Evolutionary conservation across 2,329 filamentous ascomycete genomes (phyloP).

Genomic region (Eurotiales sp.): DNA sequence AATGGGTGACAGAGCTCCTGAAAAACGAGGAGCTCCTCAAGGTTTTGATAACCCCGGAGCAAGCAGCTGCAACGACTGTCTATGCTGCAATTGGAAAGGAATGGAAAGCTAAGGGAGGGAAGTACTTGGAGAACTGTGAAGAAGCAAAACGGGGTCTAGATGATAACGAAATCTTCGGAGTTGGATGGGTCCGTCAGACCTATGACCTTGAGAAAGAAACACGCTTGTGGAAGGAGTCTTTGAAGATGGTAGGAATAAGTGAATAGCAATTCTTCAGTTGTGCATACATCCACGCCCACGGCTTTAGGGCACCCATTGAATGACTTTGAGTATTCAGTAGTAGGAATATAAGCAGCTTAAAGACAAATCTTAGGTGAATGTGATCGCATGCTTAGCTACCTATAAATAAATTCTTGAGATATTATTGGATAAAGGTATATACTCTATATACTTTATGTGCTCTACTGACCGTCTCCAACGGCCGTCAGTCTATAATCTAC

Average conservation of each 20-base stretch:
- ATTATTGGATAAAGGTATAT: too few relatives aligned
- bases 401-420: too few relatives aligned
- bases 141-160: slow-evolving; percentile 8
- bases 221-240: slow-evolving; percentile 28
- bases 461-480: too few relatives aligned
- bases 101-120: slow-evolving; percentile 27
- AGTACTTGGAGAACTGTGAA: slow-evolving; percentile 26
- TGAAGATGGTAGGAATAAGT: slow-evolving; percentile 19
- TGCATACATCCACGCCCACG: too few relatives aligned
- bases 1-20: not conserved
- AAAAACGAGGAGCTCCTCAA: not conserved
- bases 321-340: too few relatives aligned
- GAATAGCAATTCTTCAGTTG: too few relatives aligned
- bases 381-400: too few relatives aligned
- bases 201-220: slow-evolving; percentile 27
- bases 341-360: too few relatives aligned
- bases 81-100: slow-evolving; percentile 29
- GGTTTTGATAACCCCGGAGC: slow-evolving; percentile 26
- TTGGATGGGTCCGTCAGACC: slow-evolving; percentile 6
- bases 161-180: slow-evolving; percentile 2
- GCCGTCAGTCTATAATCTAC: too few relatives aligned
- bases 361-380: too few relatives aligned
- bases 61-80: slow-evolving; percentile 37
- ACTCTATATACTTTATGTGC: too few relatives aligned
- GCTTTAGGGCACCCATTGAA: too few relatives aligned